Conservation (phyloP, 2,329 filamentous ascomycete genomes). For the Exophiala oligosperma region DNA sequence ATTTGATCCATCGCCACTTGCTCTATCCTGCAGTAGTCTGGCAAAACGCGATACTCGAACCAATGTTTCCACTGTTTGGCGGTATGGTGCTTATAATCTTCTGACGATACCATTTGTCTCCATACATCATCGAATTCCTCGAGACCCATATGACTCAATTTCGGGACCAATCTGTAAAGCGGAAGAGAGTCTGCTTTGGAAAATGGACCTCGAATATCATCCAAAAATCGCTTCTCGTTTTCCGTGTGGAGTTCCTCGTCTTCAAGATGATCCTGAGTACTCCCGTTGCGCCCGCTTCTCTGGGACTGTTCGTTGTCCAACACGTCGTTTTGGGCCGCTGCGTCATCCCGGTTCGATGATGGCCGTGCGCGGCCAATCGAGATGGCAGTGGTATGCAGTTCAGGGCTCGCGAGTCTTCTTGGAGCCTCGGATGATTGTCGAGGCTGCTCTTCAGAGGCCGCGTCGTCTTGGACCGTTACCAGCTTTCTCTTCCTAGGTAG, state of each 20-base stretch:
- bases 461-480: too few relatives aligned
- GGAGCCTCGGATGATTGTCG: too few relatives aligned
- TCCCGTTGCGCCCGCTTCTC: neutral
- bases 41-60: constrained; percentile 24
- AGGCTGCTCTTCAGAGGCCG: too few relatives aligned
- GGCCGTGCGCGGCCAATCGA: too few relatives aligned
- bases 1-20: constrained; percentile 10
- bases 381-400: too few relatives aligned
- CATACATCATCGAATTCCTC: constrained; percentile 28
- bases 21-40: constrained; percentile 26
- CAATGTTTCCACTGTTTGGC: constrained; percentile 25
- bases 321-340: too few relatives aligned
- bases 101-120: constrained; percentile 28
- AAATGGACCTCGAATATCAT: constrained; percentile 20
- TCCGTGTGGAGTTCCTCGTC: neutral
- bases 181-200: constrained; percentile 25
- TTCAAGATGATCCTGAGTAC: neutral
- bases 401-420: too few relatives aligned
- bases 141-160: constrained; percentile 26
- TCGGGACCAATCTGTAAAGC: constrained; percentile 28
- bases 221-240: neutral
- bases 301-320: neutral
- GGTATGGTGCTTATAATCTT: constrained; percentile 16
- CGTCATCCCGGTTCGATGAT: too few relatives aligned
- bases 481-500: too few relatives aligned